Evolutionary conservation across 768 basidiomycete species (phyloP), one percentile per base, ranked within the genome.

Genomic region (Mycena rosella): DNA sequence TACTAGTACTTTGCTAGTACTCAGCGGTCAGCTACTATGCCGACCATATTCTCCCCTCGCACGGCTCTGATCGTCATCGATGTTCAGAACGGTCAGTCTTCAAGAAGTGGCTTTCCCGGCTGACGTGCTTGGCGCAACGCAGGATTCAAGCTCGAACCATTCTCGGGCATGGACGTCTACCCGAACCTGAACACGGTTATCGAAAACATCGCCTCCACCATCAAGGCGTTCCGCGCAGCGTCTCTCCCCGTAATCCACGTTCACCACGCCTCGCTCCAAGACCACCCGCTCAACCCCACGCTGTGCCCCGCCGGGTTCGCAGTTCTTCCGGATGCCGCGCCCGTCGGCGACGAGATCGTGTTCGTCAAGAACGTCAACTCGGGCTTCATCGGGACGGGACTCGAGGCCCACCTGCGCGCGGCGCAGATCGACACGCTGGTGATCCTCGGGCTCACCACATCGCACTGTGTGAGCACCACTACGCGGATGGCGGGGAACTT

Each of bases 401-500:
- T 76, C 11, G 74, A 76, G 49, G 60, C 54, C 49, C 66, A 69
- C 26, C 70, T 76, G 15, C 68, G 67, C 2, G 59, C 63, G 6
- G 45, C 29, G 1, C 40, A 60, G 15, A 74, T 76, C 29, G 65
- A 71, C 27, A 71, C 61, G 7, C 65, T 76, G 38, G 70, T 76
- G n/a, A 64, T 74, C 17, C 55, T 72, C 5, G 75, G 75, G 22
- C 49, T 74, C 29, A 70, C 74, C 7, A 73, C 74, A 20, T 67
- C 69, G 24, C 71, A 74, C 40, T 76, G 75, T 38, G 71, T 76
- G 36, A 73, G 69, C 66, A 74, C 75, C 8, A 74, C 74, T 1
- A 70, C 69, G 8, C 71, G 75, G 2, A 76, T 76, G 75, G 74
- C 74, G 13, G 72, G 59, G 8, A 74, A 76, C 54, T 48, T 76